A percentile compares a stretch with the other conserved stretches of the same genome.
These are phyloP conservation scores for Apiotrichum domesticum DNA, from an alignment of 1,284 basidiomycete species.

Conservation along the genomic window DNA sequence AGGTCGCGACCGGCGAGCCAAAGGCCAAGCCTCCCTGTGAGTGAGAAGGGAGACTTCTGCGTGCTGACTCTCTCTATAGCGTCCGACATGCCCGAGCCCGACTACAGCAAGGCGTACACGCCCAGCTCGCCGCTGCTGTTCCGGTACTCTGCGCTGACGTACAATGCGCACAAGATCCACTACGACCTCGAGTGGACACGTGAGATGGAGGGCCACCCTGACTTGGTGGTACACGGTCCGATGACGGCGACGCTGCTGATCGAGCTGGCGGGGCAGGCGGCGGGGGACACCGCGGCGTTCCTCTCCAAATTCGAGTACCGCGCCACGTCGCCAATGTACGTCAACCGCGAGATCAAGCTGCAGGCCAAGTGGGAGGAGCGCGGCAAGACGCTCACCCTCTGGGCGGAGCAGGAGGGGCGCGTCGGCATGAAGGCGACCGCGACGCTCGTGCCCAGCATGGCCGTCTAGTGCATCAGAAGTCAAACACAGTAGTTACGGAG, in stretches of 20 bases:
- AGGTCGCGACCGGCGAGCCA: background rate
- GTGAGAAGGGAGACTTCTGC: background rate
- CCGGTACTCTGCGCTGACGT: constrained; percentile 75
- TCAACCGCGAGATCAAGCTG: constrained; percentile 57
- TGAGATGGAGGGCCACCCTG: constrained; percentile 65
- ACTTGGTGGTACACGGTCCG: constrained; percentile 74
- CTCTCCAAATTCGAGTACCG: constrained; percentile 62
- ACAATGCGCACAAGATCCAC: constrained; percentile 45
- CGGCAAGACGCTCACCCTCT: constrained; percentile 46
- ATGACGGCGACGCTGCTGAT: constrained; percentile 70
- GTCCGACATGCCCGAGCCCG: constrained; percentile 43
- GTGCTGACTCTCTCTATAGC: constrained; percentile 3
- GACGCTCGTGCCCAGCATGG: constrained; percentile 1
- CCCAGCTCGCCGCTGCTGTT: constrained; percentile 68
- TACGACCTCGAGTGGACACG: constrained; percentile 55
- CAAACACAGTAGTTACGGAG: no score
- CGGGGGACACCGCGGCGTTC: constrained; percentile 8
- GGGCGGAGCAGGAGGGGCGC: constrained; percentile 57
- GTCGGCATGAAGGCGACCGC: constrained; percentile 63
- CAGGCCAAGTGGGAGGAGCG: constrained; percentile 50
- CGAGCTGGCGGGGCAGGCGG: constrained; percentile 51
- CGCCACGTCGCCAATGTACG: constrained; percentile 66
- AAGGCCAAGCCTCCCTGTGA: constrained; percentile 11
- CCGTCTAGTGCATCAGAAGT: background rate
- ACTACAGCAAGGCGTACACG: constrained; percentile 56